Evolutionary conservation across 2,329 filamentous ascomycete species (phyloP).

Genomic region (Thelonectria discophora): DNA sequence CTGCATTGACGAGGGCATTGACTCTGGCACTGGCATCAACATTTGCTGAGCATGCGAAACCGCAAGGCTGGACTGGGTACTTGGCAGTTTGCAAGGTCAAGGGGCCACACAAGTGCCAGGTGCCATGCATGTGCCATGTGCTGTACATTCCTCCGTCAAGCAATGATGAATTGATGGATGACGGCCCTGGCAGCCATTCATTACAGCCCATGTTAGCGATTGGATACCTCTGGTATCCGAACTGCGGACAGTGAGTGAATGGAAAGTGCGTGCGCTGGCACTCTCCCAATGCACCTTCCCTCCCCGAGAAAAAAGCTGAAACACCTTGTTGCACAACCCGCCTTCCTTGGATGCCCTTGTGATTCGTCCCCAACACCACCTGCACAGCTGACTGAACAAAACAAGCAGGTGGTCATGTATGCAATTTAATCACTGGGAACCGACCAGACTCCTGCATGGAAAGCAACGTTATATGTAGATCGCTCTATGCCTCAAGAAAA

Average conservation of each 20-base stretch:
- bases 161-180: background rate
- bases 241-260: too few relatives aligned
- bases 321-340: constrained; percentile 31
- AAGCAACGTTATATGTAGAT: background rate
- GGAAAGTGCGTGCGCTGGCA: background rate
- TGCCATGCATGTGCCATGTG: constrained; percentile 3
- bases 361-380: background rate
- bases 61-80: background rate
- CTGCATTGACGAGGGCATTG: background rate
- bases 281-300: constrained; percentile 8
- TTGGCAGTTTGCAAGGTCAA: background rate
- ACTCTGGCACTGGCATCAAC: constrained; percentile 7
- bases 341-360: background rate
- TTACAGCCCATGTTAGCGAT: too few relatives aligned
- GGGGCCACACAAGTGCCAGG: constrained; percentile 4
- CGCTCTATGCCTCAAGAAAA: background rate
- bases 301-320: constrained; percentile 20
- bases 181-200: constrained; percentile 5
- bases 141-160: constrained; percentile 9
- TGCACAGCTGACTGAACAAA: background rate
- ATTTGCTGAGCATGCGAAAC: constrained; percentile 1
- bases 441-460: too few relatives aligned
- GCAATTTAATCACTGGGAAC: background rate
- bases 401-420: constrained; percentile 4
- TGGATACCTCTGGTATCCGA: too few relatives aligned